Conservation (phyloP, 2,329 filamentous ascomycete species). For the Talaromyces funiculosus region DNA sequence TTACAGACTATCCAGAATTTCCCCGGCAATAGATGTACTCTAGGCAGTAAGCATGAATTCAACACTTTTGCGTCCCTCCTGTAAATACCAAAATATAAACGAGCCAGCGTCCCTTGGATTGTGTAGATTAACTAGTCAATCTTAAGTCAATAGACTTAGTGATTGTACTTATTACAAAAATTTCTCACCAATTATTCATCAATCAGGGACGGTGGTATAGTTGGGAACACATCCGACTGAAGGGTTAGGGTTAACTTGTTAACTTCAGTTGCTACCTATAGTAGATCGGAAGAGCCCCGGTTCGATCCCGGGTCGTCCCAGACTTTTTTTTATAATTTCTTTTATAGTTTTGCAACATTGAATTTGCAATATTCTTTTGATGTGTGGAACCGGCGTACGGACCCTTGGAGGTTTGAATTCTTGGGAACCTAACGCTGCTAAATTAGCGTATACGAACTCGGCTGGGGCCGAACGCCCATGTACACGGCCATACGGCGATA, state of each 20-base stretch:
- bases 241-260: too few relatives aligned
- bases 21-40: too few relatives aligned
- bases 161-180: too few relatives aligned
- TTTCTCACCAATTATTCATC: too few relatives aligned
- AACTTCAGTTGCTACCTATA: neutral
- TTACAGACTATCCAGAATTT: too few relatives aligned
- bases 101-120: neutral
- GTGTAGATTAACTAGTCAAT: neutral
- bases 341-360: neutral
- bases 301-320: neutral
- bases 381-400: too few relatives aligned
- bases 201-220: neutral
- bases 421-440: neutral
- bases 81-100: neutral
- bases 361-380: too few relatives aligned
- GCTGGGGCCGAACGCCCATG: neutral
- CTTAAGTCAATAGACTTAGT: too few relatives aligned
- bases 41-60: too few relatives aligned
- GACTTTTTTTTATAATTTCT: neutral
- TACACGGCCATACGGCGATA: neutral
- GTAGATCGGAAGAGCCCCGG: neutral
- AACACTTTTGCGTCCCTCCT: too few relatives aligned
- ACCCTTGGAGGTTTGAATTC: too few relatives aligned
- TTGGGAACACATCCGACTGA: neutral
- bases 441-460: conserved; percentile 4